Percentiles rank a stretch among this genome's conserved stretches.
Evolutionary conservation across 2,329 filamentous ascomycete species (phyloP).

Genomic region (Pestalotiopsis sp.): DNA sequence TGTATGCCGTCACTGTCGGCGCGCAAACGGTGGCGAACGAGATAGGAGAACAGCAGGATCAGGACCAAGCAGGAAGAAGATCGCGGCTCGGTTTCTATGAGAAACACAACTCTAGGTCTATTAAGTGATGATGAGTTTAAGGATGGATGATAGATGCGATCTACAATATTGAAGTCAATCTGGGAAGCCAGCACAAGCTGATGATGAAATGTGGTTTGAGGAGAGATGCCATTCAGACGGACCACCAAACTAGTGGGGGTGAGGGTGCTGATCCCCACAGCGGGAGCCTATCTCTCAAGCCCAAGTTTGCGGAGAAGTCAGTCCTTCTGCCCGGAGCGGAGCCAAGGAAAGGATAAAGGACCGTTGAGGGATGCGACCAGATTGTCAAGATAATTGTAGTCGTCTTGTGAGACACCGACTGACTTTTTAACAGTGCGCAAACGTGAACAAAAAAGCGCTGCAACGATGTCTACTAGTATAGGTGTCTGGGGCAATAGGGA

Average conservation of each 20-base stretch:
- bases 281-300: neutral
- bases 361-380: no score
- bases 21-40: neutral
- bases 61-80: neutral
- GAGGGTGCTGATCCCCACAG: neutral
- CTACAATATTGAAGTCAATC: neutral
- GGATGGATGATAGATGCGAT: neutral
- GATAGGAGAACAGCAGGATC: neutral
- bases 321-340: no score
- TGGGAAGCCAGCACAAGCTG: neutral
- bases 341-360: no score
- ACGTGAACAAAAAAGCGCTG: no score
- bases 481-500: no score
- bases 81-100: neutral
- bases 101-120: neutral
- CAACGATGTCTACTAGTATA: no score
- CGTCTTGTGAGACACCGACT: no score
- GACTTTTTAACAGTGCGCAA: no score
- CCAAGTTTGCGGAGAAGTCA: no score
- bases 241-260: neutral
- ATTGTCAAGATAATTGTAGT: no score
- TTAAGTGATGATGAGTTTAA: neutral
- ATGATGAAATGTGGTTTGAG: neutral
- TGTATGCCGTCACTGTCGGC: slow-evolving; percentile 2
- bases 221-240: neutral